phyloP scores from a whole-genome alignment of 106 monocot species.

The Iris macrosiphon region DNA sequence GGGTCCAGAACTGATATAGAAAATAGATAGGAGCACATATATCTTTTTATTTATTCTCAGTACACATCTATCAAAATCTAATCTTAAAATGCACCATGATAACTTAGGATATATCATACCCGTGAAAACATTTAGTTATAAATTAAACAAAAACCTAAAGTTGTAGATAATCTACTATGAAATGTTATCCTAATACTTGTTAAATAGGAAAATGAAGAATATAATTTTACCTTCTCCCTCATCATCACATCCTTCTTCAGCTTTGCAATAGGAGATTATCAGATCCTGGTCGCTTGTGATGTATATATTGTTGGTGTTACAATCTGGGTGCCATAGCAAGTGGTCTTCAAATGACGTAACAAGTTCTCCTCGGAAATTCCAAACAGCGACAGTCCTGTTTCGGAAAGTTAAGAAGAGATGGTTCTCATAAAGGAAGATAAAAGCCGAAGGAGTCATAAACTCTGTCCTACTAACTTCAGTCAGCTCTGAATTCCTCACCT shows the following conservation, averaged over 20 bases:
- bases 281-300: slow-evolving; percentile 89
- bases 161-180: too few relatives aligned
- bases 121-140: too few relatives aligned
- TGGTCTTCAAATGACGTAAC: slow-evolving; percentile 85
- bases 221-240: slow-evolving; percentile 31
- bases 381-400: slow-evolving; percentile 69
- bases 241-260: slow-evolving; percentile 54
- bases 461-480: slow-evolving; percentile 61
- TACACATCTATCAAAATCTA: too few relatives aligned
- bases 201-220: too few relatives aligned
- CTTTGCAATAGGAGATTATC: slow-evolving; percentile 92
- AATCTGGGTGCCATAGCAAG: slow-evolving; percentile 86
- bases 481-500: slow-evolving; percentile 60
- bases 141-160: too few relatives aligned
- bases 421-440: slow-evolving; percentile 83
- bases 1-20: too few relatives aligned
- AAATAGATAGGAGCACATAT: too few relatives aligned
- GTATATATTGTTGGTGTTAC: slow-evolving; percentile 90
- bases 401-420: slow-evolving; percentile 79
- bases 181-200: too few relatives aligned
- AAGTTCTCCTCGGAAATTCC: slow-evolving; percentile 77
- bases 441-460: slow-evolving; percentile 78
- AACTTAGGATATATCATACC: too few relatives aligned
- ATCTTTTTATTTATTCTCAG: too few relatives aligned
- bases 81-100: too few relatives aligned